Conservation (phyloP, 2,329 filamentous ascomycete species). For the Chrysoporthe austroafricana region DNA sequence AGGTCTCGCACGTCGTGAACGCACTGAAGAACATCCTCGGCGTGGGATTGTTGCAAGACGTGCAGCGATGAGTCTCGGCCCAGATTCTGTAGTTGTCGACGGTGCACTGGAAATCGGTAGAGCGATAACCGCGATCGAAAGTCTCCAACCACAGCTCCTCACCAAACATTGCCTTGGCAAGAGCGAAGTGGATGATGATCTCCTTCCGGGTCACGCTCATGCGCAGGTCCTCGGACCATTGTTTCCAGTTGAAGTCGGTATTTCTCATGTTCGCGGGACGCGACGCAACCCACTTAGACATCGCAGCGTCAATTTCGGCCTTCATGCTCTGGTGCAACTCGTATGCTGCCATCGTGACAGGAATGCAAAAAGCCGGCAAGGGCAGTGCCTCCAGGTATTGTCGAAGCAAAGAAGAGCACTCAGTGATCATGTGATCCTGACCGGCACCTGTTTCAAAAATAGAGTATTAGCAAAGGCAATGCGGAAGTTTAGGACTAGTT, state of each 20-base stretch:
- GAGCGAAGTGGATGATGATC: constrained; percentile 9
- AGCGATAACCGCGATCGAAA: constrained; percentile 12
- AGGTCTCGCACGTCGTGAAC: constrained; percentile 18
- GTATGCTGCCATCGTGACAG: neutral
- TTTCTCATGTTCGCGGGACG: too few relatives aligned
- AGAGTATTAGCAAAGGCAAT: neutral
- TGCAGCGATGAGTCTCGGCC: constrained; percentile 8
- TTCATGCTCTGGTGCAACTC: neutral
- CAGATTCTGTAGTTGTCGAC: constrained; percentile 15
- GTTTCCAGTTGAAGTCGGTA: too few relatives aligned
- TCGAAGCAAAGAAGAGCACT: constrained; percentile 16
- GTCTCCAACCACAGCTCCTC: constrained; percentile 18
- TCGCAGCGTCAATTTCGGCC: neutral
- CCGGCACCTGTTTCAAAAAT: neutral
- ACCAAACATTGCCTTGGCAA: constrained; percentile 22
- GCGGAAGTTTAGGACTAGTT: too few relatives aligned
- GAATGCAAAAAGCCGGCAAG: constrained; percentile 2
- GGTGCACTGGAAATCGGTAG: constrained; percentile 4
- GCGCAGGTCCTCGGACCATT: neutral
- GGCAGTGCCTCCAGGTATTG: constrained; percentile 23
- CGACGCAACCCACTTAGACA: neutral
- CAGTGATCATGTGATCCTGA: constrained; percentile 22
- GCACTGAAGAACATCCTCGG: constrained; percentile 15
- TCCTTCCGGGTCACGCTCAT: neutral
- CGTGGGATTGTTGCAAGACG: constrained; percentile 4